Percentiles rank a stretch among this genome's conserved stretches.
Conservation (phyloP, 257 asterid genomes). For the Hygrophila difformis region DNA sequence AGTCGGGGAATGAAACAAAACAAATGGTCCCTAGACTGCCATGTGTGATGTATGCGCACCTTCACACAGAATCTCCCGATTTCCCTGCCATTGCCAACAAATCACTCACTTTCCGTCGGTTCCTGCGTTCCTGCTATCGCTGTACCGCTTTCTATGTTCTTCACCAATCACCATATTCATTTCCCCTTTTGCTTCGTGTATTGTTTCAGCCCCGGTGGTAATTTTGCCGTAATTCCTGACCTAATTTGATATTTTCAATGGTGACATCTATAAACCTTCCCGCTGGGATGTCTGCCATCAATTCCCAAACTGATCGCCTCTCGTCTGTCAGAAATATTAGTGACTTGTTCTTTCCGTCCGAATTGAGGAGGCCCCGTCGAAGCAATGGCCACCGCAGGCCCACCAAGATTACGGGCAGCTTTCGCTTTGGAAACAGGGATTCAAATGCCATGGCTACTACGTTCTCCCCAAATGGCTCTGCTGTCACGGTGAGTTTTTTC, state of each 20-base stretch:
- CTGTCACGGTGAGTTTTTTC: constrained; percentile 33
- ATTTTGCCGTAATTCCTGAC: background rate
- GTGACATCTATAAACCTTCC: constrained; percentile 42
- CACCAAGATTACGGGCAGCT: constrained; percentile 9
- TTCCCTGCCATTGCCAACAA: too few relatives aligned
- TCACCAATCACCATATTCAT: too few relatives aligned
- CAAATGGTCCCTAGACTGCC: constrained; percentile 11
- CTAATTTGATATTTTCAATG: constrained; percentile 16
- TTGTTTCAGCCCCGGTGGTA: too few relatives aligned
- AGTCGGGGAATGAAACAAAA: background rate
- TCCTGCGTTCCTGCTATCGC: too few relatives aligned
- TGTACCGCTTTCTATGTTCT: too few relatives aligned
- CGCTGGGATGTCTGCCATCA: constrained; percentile 28
- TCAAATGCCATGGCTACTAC: constrained; percentile 16
- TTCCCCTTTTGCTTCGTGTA: too few relatives aligned
- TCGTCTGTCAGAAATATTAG: constrained; percentile 30
- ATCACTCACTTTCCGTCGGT: too few relatives aligned
- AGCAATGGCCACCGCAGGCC: constrained; percentile 23
- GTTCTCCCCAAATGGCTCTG: constrained; percentile 36
- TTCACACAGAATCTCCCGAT: constrained; percentile 1
- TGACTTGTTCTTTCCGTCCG: constrained; percentile 28
- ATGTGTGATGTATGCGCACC: background rate
- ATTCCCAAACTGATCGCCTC: constrained; percentile 31
- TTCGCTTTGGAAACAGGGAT: constrained; percentile 19
- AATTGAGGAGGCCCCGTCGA: constrained; percentile 15